These are phyloP conservation scores for Basidioascus undulatus DNA, from an alignment of 768 basidiomycete genomes.

Conservation along the genomic window DNA sequence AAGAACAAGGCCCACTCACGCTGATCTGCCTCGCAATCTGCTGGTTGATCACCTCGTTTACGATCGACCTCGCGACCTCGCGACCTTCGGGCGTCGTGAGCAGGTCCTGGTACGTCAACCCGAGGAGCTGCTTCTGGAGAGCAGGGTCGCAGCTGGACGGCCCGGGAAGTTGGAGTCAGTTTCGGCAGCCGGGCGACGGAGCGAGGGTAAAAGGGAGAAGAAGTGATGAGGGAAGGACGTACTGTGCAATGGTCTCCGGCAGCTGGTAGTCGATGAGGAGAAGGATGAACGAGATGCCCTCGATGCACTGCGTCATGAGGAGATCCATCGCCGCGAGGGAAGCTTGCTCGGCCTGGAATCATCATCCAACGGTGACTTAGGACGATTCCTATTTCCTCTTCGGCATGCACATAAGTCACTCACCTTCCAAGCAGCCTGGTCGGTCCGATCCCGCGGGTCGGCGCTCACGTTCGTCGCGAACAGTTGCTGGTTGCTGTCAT, in stretches of 20 bases:
- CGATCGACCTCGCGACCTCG: slow-evolving; percentile 64
- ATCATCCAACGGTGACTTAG: no score
- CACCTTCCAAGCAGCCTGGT: slow-evolving; percentile 80
- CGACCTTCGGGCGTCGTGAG: slow-evolving; percentile 67
- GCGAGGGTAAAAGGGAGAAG: not conserved
- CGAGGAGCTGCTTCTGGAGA: slow-evolving; percentile 39
- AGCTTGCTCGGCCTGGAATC: slow-evolving; percentile 58
- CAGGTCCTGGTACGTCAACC: slow-evolving; percentile 62
- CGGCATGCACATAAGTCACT: no score
- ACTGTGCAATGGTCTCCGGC: slow-evolving; percentile 62
- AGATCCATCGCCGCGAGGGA: slow-evolving; percentile 30
- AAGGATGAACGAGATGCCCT: slow-evolving; percentile 80
- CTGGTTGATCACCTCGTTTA: slow-evolving; percentile 89
- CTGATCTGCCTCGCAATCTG: slow-evolving; percentile 93
- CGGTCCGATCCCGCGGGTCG: slow-evolving; percentile 25
- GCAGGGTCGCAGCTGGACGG: slow-evolving; percentile 47
- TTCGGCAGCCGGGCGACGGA: slow-evolving; percentile 1
- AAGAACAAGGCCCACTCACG: slow-evolving; percentile 25
- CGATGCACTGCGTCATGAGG: slow-evolving; percentile 62
- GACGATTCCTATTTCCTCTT: no score
- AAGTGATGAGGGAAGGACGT: slow-evolving; percentile 14
- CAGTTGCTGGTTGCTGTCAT: slow-evolving; percentile 58
- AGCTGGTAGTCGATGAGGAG: slow-evolving; percentile 78
- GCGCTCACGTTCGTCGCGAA: slow-evolving; percentile 48
- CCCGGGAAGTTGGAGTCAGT: not conserved